Evolutionary conservation across 2,329 filamentous ascomycete genomes (phyloP), one percentile per base, ranked within the genome.

Genomic region (Aspergillaceae sp.): DNA sequence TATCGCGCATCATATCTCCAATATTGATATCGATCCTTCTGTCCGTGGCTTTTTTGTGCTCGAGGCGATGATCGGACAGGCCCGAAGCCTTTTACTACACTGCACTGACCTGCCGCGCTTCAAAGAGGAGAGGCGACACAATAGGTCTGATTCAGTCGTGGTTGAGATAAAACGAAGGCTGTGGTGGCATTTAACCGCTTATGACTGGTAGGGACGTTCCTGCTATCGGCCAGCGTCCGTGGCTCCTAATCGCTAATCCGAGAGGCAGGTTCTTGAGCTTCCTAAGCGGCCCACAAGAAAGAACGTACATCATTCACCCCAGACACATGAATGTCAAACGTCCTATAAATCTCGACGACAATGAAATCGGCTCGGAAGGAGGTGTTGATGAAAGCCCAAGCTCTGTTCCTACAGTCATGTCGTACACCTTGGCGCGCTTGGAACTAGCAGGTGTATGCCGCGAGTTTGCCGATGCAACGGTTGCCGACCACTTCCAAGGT

Each of bases 371-470:
- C 27, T 42, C 26, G 19, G 19, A 19, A 19, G 19, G 19, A 30
- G 56, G 48, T 29, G 48, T 5, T 3, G 52, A 57, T 4, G 51
- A 58, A 4, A 48, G 51, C 10, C 63, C 70, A 1, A 43, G 61
- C 0, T 57, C 60, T 2, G 57, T 64, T 8, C 69, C 70, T 5
- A 74, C 72, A 0, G 55, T 58, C 8, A 73, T 72, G 67, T 69
- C 69, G 5, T 75, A 73, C 47, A 68, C 66, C 27, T 54, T 74
- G 3, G 60, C 67, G 32, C 65, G 72, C 0, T 57, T 72, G n/a
- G 64, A 62, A 29, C 53, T 74, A 6, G 65, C 65, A 8, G 58
- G 64, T 33, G 52, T 69, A 3, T 71, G 67, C 40, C 65, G 71
- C 3, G 57, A 62, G 5, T 19, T 19, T 19, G 19, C 19, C 19